These are phyloP conservation scores for Fomitopsis pulvina DNA, from an alignment of 768 basidiomycete genomes.

Conservation along the genomic window DNA sequence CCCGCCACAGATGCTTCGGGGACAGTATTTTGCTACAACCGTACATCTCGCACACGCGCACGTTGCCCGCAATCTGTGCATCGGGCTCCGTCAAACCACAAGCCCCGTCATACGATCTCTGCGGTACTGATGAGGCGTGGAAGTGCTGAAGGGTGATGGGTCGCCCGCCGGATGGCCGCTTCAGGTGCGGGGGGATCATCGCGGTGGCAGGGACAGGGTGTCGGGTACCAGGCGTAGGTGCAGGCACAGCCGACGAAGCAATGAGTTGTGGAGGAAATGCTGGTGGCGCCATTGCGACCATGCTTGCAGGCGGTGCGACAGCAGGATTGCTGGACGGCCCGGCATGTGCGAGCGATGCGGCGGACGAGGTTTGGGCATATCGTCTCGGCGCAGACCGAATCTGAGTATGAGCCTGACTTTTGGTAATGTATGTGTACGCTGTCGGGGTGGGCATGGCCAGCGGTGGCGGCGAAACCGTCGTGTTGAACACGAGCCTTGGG, in stretches of 20 bases:
- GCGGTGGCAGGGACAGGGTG: neutral
- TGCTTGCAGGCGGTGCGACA: no score
- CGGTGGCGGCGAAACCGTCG: neutral
- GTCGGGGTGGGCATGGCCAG: neutral
- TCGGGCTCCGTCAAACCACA: neutral
- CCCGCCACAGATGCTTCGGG: neutral
- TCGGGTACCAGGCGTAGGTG: neutral
- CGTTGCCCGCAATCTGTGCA: neutral
- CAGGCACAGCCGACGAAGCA: neutral
- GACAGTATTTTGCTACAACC: slow-evolving; percentile 1
- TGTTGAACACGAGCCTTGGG: neutral
- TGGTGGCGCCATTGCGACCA: no score
- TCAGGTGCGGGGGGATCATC: neutral
- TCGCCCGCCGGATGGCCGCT: neutral
- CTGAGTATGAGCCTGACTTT: no score
- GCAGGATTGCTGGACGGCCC: no score
- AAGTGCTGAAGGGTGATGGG: neutral
- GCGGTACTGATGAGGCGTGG: neutral
- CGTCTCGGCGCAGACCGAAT: no score
- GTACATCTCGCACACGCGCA: slow-evolving; percentile 1
- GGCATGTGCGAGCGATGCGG: no score
- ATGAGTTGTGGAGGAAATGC: no score
- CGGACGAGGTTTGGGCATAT: no score
- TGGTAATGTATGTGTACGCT: no score
- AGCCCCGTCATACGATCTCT: neutral